Conservation (phyloP, 1,284 basidiomycete species). For the Marasmius tenuissimus region DNA sequence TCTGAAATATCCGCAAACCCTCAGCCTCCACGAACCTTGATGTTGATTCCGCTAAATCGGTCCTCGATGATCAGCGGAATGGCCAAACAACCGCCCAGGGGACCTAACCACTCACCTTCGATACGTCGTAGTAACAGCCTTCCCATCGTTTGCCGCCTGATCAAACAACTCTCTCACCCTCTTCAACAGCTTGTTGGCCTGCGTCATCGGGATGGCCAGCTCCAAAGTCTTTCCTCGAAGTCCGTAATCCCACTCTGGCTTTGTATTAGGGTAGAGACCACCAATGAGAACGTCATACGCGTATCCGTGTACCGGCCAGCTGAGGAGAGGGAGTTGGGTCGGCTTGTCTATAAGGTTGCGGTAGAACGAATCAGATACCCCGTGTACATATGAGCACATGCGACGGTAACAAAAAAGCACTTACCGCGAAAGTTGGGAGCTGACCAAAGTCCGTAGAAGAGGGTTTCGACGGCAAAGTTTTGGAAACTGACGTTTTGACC, state of each 20-base stretch:
- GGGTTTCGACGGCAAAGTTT: constrained; percentile 31
- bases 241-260: constrained; percentile 34
- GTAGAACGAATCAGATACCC: not conserved
- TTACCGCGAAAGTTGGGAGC: constrained; percentile 33
- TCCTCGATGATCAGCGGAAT: not conserved
- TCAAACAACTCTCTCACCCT: constrained; percentile 33
- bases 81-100: not conserved
- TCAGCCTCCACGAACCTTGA: constrained; percentile 23
- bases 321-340: constrained; percentile 26
- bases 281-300: constrained; percentile 38
- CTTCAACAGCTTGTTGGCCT: constrained; percentile 27
- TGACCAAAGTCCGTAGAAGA: constrained; percentile 30
- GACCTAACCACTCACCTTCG: constrained; percentile 23
- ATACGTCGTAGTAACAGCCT: constrained; percentile 33
- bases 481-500: constrained; percentile 30
- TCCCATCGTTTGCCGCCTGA: constrained; percentile 28
- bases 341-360: constrained; percentile 23
- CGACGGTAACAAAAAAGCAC: constrained; percentile 1
- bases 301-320: constrained; percentile 34
- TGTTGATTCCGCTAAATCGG: constrained; percentile 30
- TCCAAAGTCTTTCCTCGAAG: constrained; percentile 34
- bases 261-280: constrained; percentile 29
- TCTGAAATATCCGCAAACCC: not conserved
- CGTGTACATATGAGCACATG: too few species aligned
- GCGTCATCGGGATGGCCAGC: constrained; percentile 31